These are phyloP conservation scores for Picea abies DNA, from an alignment of 83 land plant genomes.

Conservation along the genomic window DNA sequence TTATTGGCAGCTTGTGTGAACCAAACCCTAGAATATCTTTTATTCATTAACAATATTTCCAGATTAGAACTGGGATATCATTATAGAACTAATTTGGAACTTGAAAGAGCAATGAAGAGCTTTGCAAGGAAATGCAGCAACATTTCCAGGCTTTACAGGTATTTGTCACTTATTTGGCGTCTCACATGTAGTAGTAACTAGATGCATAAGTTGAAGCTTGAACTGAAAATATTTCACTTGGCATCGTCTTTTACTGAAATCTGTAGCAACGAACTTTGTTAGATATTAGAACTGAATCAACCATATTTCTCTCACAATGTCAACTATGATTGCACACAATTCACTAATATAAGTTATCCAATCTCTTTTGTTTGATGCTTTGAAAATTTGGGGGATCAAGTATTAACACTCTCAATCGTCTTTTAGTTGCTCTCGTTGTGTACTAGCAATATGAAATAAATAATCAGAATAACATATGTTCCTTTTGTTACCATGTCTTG, in stretches of 20 bases:
- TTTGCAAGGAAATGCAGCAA: slow-evolving; percentile 51
- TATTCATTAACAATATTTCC: not conserved
- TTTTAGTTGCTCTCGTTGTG: not conserved
- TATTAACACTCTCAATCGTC: not conserved
- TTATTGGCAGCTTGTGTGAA: no score
- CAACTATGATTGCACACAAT: not conserved
- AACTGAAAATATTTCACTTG: not conserved
- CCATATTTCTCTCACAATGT: not conserved
- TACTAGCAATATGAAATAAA: not conserved
- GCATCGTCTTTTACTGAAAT: not conserved
- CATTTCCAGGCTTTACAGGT: slow-evolving; percentile 74
- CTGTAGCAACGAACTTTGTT: not conserved
- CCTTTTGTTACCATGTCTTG: not conserved
- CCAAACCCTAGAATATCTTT: no score
- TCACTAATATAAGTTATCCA: not conserved
- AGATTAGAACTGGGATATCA: slow-evolving; percentile 1
- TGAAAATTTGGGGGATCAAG: not conserved
- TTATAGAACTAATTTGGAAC: slow-evolving; percentile 64
- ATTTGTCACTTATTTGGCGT: not conserved
- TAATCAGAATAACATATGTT: not conserved
- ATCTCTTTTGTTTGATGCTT: not conserved
- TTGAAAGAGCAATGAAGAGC: slow-evolving; percentile 51
- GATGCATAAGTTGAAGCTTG: not conserved
- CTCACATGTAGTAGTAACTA: not conserved
- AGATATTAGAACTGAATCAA: not conserved